Evolutionary conservation across 208 protist genomes (phyloP).

Genomic region (Acanthamoeba royreba): DNA sequence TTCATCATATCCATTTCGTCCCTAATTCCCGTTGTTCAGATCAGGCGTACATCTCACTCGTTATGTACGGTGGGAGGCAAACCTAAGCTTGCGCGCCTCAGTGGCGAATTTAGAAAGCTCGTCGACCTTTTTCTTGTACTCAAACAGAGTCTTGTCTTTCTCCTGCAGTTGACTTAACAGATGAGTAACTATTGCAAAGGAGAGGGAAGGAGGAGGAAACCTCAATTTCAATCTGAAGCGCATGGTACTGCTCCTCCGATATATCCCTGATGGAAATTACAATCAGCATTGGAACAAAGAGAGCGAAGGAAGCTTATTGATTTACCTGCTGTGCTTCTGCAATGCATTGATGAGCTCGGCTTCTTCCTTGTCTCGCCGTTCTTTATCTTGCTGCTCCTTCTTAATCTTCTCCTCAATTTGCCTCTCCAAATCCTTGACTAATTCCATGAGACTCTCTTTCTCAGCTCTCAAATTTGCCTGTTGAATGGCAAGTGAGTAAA

Average conservation of each 20-base stretch:
- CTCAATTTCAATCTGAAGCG: conserved; percentile 20
- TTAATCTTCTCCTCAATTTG: conserved; percentile 12
- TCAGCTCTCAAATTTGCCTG: conserved; percentile 35
- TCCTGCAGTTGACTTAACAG: not conserved
- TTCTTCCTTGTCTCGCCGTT: not conserved
- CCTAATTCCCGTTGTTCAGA: not conserved
- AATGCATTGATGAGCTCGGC: not conserved
- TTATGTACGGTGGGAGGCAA: not conserved
- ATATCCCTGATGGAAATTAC: not conserved
- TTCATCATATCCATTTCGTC: conserved; percentile 51
- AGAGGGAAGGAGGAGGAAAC: not conserved
- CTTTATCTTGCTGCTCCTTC: conserved; percentile 28
- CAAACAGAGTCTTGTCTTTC: conserved; percentile 1
- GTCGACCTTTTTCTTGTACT: conserved; percentile 12
- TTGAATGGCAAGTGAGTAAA: not conserved
- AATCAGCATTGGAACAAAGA: not conserved
- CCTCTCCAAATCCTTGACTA: not conserved
- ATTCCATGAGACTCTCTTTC: not conserved
- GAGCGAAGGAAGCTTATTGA: not conserved
- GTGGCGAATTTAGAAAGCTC: conserved; percentile 20
- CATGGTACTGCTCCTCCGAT: not conserved
- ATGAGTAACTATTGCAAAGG: not conserved
- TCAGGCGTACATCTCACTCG: not conserved
- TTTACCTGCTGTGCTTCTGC: conserved; percentile 17
- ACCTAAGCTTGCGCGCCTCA: not conserved